Evolutionary conservation across 257 asterid species (phyloP), one percentile per base, ranked within the genome.

Genomic region (Scutellaria minor): DNA sequence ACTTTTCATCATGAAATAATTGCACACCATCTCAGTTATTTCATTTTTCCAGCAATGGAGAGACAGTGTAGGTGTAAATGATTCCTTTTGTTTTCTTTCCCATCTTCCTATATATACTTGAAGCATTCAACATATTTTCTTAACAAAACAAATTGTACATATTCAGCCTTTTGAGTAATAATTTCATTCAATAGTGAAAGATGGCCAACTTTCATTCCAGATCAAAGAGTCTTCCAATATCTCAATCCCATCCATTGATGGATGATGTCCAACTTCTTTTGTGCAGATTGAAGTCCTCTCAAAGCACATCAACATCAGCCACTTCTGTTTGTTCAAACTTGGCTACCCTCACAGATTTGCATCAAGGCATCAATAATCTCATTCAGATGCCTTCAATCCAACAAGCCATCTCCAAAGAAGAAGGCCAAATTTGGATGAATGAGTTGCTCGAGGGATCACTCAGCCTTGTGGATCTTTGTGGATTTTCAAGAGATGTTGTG

Each of bases 391-490:
- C 83, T 24, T 61, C 71, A 6, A 56, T 73, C 45, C 83, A 72
- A 47, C 86, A 71, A 47, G 58, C 41, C 14, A 59, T 78, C 46
- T 18, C 75, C 31, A 40, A 45, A 2, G 46, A 78, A 20, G 40
- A 66, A 53, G 12, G 45, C 7, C 45, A 24, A 6, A 62, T 53
- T 52, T 60, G 71, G 78, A 27, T 42, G 2, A 77, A 77, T 39
- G 79, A 71, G 62, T 31, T 82, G 61, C 55, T 75, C 8, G 81
- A 81, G 42, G 86, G 81, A 55, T 82, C 85, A 31, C 64, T 81
- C 4, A 37, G 60, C 46, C 52, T 79, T 6, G 58, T 84, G 64
- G 89, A 84, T 64, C 68, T 76, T 9, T 84, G 73, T 57, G 68
- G 60, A 14, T 20, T 71, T 31, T 15, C 60, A 0, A 75, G 44